Conservation (phyloP, 805 yeast genomes). For the Starmerella kuoi region DNA sequence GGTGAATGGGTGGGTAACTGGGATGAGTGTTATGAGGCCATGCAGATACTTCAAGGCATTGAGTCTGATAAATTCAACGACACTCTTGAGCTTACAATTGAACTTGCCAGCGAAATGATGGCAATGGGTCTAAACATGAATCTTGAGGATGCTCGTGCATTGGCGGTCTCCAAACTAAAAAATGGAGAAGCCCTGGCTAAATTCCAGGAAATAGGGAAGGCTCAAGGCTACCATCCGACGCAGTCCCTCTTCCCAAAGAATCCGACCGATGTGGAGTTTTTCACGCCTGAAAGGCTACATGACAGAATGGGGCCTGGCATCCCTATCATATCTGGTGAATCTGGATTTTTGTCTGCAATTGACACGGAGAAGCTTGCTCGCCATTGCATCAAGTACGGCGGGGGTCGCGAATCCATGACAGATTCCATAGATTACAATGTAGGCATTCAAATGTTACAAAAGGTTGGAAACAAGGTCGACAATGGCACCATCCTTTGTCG, state of each 20-base stretch:
- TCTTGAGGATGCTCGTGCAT: not conserved
- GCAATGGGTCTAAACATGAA: not conserved
- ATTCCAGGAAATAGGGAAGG: not conserved
- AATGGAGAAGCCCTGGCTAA: conserved; percentile 1
- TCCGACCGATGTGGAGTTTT: too few relatives aligned
- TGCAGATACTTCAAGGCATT: not conserved
- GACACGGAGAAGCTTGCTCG: conserved; percentile 1
- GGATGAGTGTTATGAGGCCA: conserved; percentile 1
- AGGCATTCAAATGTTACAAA: not conserved
- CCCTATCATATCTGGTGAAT: not conserved
- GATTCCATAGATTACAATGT: conserved; percentile 3
- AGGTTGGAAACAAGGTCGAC: conserved; percentile 1
- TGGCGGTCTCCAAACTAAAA: not conserved
- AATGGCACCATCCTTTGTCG: not conserved
- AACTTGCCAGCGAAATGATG: conserved; percentile 3
- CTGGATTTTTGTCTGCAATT: not conserved
- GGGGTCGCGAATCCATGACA: not conserved
- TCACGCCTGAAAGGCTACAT: too few relatives aligned
- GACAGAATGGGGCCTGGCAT: not conserved
- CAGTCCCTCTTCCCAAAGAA: not conserved
- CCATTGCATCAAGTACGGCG: conserved; percentile 2
- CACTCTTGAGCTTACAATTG: conserved; percentile 1
- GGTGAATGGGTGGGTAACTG: conserved; percentile 4
- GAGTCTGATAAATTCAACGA: not conserved
- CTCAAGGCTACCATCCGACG: not conserved